Conservation (phyloP, 2,329 filamentous ascomycete species). For the Epichloe gansuensis region DNA sequence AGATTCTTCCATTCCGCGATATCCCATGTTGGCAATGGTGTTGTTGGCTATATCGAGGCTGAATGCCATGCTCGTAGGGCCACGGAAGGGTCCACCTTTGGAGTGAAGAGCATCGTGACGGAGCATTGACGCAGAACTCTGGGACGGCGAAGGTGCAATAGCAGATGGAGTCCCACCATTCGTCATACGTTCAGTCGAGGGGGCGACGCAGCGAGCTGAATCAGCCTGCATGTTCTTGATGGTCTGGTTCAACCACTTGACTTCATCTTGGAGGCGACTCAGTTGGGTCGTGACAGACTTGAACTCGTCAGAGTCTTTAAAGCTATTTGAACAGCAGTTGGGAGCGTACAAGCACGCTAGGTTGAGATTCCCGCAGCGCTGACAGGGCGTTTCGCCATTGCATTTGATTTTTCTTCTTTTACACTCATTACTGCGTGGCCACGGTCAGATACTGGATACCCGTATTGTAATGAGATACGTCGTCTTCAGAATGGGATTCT, state of each 20-base stretch:
- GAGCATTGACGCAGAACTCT: slow-evolving; percentile 24
- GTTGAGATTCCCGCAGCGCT: slow-evolving; percentile 55
- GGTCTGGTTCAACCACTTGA: slow-evolving; percentile 61
- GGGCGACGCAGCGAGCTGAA: slow-evolving; percentile 27
- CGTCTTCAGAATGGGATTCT: background rate
- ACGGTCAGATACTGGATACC: background rate
- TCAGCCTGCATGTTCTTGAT: slow-evolving; percentile 55
- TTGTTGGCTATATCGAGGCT: slow-evolving; percentile 77
- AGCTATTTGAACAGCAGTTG: slow-evolving; percentile 59
- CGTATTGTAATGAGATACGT: background rate
- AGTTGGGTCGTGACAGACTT: slow-evolving; percentile 68
- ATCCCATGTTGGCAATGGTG: slow-evolving; percentile 82
- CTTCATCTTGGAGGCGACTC: slow-evolving; percentile 65
- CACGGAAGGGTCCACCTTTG: slow-evolving; percentile 58
- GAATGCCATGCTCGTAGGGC: slow-evolving; percentile 75
- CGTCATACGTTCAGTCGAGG: slow-evolving; percentile 29
- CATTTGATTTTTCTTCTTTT: slow-evolving; percentile 67
- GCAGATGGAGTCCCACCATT: slow-evolving; percentile 17
- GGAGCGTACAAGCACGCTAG: slow-evolving; percentile 52
- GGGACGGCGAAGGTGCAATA: slow-evolving; percentile 30
- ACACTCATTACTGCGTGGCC: slow-evolving; percentile 49
- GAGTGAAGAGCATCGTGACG: slow-evolving; percentile 34
- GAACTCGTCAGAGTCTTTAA: slow-evolving; percentile 90
- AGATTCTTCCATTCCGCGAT: slow-evolving; percentile 48
- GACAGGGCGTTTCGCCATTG: slow-evolving; percentile 56